Percentiles rank a stretch among this genome's conserved stretches.
Conservation (phyloP, 345 rosid genomes). For the Gynandropsis gynandra region DNA sequence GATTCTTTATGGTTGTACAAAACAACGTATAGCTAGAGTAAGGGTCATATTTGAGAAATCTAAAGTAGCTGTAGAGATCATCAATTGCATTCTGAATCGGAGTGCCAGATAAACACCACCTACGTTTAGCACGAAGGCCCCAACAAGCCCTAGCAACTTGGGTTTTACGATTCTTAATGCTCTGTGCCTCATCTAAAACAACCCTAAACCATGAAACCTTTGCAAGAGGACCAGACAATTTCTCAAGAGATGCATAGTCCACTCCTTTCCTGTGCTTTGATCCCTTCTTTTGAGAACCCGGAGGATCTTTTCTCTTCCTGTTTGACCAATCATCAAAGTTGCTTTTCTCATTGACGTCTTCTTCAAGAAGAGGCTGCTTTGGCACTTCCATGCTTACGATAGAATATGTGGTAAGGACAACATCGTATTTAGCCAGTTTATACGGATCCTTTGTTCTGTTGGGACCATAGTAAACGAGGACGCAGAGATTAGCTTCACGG, state of each 20-base stretch:
- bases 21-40: conserved; percentile 55
- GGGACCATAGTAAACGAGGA: conserved; percentile 87
- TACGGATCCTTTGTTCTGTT: conserved; percentile 79
- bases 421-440: conserved; percentile 82
- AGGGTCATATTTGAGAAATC: conserved; percentile 91
- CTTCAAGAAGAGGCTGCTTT: conserved; percentile 62
- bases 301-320: conserved; percentile 54
- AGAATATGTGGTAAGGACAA: conserved; percentile 89
- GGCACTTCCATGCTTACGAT: conserved; percentile 99
- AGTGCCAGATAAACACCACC: conserved; percentile 99
- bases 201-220: conserved; percentile 95
- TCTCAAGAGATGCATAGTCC: conserved; percentile 38
- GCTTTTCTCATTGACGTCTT: conserved; percentile 54
- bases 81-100: conserved; percentile 97
- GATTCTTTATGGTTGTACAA: conserved; percentile 54
- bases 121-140: conserved; percentile 96
- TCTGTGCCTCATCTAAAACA: conserved; percentile 95
- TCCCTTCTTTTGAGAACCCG: conserved; percentile 43
- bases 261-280: conserved; percentile 47
- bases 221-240: conserved; percentile 71
- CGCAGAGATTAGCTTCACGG: conserved; percentile 52
- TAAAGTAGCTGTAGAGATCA: conserved; percentile 94
- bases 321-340: conserved; percentile 38
- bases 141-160: conserved; percentile 98
- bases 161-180: conserved; percentile 92